Base-by-base conservation (phyloP, 805 yeast species). In the Clavispora carvajalis region DNA sequence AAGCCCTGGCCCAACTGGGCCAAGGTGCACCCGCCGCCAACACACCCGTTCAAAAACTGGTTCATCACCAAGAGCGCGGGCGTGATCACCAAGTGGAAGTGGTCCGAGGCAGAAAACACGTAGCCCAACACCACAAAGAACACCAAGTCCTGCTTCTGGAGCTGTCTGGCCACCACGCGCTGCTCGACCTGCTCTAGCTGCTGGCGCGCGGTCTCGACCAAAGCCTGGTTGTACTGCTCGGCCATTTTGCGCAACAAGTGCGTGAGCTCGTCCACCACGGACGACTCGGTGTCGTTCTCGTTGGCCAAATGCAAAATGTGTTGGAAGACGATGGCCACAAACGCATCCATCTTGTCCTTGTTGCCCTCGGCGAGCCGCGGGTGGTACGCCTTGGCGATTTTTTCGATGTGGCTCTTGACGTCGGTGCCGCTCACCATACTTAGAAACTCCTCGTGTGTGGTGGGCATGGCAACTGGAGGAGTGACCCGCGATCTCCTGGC, bases 41-140 rank as follows among this genome's bases (percentile, higher is more conserved):
- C 48, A 19, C 62, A 51, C 6, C 41, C 46, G 5, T 60, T 51
- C 40, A 91, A 63, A 11, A 78, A 68, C 59, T 87, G 91, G 36
- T 82, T 76, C 69, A 88, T 78, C 29, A 87, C 63, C 24, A 93
- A 74, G 22, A 78, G 66, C 2, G 91, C 74, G 3, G 97, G 96
- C 0, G 96, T 90, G 4, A 82, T 90, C 9, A 93, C 84, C 44
- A 89, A 71, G 68, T 93, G 99, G 63, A 85, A 91, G 57, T 88
- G 90, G 68, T 93, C 99, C 0, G 99, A 93, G 1, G 97, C 88
- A 0, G 99, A 90, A 57, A 85, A 93, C 4, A 89, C 58, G 39
- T 74, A 69, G 6, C 97, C 97, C 42, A 90, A 71, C 5, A 88
- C 52, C 0, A 80, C 70, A 54, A 82, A 85, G 44, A 84, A 76